Conservation (phyloP, 352 stramenopile species). For the Globisporangium radiosum region DNA sequence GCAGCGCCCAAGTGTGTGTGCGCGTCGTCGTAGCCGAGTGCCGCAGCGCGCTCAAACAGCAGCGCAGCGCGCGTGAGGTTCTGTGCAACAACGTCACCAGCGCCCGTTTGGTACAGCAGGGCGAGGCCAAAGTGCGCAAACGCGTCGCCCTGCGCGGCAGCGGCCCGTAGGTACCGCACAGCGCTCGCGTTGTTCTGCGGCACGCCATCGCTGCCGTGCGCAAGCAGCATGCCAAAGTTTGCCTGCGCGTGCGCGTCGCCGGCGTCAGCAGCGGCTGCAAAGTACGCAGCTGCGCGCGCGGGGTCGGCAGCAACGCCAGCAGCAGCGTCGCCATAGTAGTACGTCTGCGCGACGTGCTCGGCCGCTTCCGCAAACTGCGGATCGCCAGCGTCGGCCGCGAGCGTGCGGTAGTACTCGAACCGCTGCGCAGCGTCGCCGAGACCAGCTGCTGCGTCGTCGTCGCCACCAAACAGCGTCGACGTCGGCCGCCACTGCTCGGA, state of each 20-base stretch:
- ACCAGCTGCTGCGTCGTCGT: slow-evolving; percentile 8
- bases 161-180: slow-evolving; percentile 50
- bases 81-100: slow-evolving; percentile 27
- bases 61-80: slow-evolving; percentile 54
- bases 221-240: slow-evolving; percentile 69
- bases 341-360: slow-evolving; percentile 58
- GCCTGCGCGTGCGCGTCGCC: slow-evolving; percentile 58
- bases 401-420: slow-evolving; percentile 56
- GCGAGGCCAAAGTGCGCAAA: slow-evolving; percentile 67
- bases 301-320: slow-evolving; percentile 48
- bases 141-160: slow-evolving; percentile 42
- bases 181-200: slow-evolving; percentile 49
- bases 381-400: slow-evolving; percentile 55
- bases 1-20: slow-evolving; percentile 63
- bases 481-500: slow-evolving; percentile 35
- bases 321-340: slow-evolving; percentile 64
- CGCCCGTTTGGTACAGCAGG: slow-evolving; percentile 49
- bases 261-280: slow-evolving; percentile 56
- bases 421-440: slow-evolving; percentile 41
- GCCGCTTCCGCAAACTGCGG: slow-evolving; percentile 53
- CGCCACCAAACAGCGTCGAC: slow-evolving; percentile 16
- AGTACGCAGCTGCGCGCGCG: slow-evolving; percentile 42
- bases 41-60: slow-evolving; percentile 55
- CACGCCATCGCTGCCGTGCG: slow-evolving; percentile 57
- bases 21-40: slow-evolving; percentile 50